A percentile compares a stretch with the other conserved stretches of the same genome.
phyloP scores from a whole-genome alignment of 139 green algal genomes.

The Picochlorum sp. region DNA sequence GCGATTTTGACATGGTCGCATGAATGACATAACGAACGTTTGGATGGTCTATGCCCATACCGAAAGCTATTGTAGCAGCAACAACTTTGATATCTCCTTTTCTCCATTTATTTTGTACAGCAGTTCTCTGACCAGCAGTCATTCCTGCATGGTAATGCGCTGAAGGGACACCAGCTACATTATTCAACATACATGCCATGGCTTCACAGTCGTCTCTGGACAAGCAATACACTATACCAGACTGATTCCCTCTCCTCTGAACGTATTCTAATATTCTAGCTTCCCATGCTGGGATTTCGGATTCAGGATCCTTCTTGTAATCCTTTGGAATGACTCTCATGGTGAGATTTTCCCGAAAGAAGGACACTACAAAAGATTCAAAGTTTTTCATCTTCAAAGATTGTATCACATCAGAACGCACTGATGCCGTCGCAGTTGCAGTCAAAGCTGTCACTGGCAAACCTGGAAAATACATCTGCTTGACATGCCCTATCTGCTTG shows the following conservation, averaged over 20 bases:
- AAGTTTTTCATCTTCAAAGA: slow-evolving; percentile 49
- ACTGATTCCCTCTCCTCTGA: slow-evolving; percentile 19
- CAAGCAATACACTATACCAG: slow-evolving; percentile 88
- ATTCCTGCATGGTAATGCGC: slow-evolving; percentile 85
- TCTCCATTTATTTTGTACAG: slow-evolving; percentile 71
- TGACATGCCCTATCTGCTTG: slow-evolving; percentile 47
- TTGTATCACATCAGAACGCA: slow-evolving; percentile 58
- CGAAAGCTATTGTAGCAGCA: slow-evolving; percentile 24
- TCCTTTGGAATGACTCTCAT: slow-evolving; percentile 47
- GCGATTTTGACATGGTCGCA: slow-evolving; percentile 41
- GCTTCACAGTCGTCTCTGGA: slow-evolving; percentile 48
- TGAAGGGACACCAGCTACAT: slow-evolving; percentile 37
- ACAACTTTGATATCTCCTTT: slow-evolving; percentile 4
- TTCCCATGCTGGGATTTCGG: slow-evolving; percentile 14
- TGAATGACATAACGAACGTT: slow-evolving; percentile 78
- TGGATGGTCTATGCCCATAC: slow-evolving; percentile 78
- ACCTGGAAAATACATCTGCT: slow-evolving; percentile 32
- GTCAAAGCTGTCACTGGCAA: slow-evolving; percentile 62
- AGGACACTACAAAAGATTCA: slow-evolving; percentile 50
- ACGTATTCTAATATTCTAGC: slow-evolving; percentile 35
- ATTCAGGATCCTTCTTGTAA: slow-evolving; percentile 23
- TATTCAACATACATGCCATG: slow-evolving; percentile 19
- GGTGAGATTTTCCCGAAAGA: slow-evolving; percentile 39
- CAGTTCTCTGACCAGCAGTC: slow-evolving; percentile 56
- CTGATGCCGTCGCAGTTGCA: slow-evolving; percentile 60